phyloP scores from a whole-genome alignment of 2,329 filamentous ascomycete species.

The Ceratocystis lukuohia region DNA sequence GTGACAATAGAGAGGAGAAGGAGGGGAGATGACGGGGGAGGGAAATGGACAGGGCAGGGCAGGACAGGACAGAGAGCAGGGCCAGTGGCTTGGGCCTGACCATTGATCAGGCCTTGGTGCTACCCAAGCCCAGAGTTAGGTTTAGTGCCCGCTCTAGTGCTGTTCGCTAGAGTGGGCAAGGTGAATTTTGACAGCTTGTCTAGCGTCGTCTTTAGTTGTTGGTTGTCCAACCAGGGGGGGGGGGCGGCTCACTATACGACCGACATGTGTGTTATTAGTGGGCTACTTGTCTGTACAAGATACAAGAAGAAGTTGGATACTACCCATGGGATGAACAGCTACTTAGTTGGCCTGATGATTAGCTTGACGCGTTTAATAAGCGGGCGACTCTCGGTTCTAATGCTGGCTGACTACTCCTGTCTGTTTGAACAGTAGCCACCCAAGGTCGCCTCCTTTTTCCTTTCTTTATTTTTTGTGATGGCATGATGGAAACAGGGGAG shows the following conservation, averaged over 20 bases:
- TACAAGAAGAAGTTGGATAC: background rate
- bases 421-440: too few species aligned
- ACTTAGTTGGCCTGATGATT: background rate
- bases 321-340: background rate
- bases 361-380: background rate
- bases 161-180: slow-evolving; percentile 6
- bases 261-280: background rate
- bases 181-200: slow-evolving; percentile 8
- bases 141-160: slow-evolving; percentile 8
- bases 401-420: too few species aligned
- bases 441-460: background rate
- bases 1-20: background rate
- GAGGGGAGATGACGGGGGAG: background rate
- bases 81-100: background rate
- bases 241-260: background rate
- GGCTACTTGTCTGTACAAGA: background rate
- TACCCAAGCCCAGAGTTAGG: slow-evolving; percentile 8
- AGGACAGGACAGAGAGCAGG: background rate
- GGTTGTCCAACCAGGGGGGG: background rate
- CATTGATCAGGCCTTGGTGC: background rate
- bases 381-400: background rate
- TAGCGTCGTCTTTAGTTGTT: slow-evolving; percentile 4
- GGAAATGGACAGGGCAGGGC: background rate
- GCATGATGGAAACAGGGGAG: background rate
- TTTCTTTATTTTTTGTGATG: background rate